phyloP scores from a whole-genome alignment of 2,329 filamentous ascomycete species.

The Cercospora berteroae region DNA sequence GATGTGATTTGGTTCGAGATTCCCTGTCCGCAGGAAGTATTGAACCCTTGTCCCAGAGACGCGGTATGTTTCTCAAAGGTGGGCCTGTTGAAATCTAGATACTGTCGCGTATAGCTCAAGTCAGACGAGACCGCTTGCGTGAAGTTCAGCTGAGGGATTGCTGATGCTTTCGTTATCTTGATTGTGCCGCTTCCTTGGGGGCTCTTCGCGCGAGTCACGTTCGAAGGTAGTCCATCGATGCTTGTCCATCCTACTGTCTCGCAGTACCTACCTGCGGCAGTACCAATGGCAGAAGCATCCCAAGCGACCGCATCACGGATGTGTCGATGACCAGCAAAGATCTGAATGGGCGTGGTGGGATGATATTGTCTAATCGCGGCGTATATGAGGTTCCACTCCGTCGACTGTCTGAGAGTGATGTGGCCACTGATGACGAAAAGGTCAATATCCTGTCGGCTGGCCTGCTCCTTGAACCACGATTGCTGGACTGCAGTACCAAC shows the following conservation, averaged over 20 bases:
- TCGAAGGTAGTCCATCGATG: slow-evolving; percentile 57
- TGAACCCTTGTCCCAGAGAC: slow-evolving; percentile 20
- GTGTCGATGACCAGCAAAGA: slow-evolving; percentile 51
- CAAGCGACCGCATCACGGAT: slow-evolving; percentile 65
- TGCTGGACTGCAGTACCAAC: slow-evolving; percentile 54
- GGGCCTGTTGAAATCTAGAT: slow-evolving; percentile 67
- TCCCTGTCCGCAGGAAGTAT: slow-evolving; percentile 22
- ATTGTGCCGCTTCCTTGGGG: slow-evolving; percentile 40
- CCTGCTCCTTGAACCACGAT: slow-evolving; percentile 59
- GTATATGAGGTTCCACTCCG: slow-evolving; percentile 52
- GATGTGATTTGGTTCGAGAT: slow-evolving; percentile 21
- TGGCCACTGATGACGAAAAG: slow-evolving; percentile 64
- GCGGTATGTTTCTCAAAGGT: slow-evolving; percentile 63
- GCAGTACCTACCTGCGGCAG: slow-evolving; percentile 64
- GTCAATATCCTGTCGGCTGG: slow-evolving; percentile 59
- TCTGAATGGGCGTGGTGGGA: slow-evolving; percentile 60
- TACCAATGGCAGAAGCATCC: slow-evolving; percentile 59
- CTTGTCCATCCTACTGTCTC: slow-evolving; percentile 67
- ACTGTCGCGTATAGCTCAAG: slow-evolving; percentile 55
- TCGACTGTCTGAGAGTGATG: slow-evolving; percentile 53
- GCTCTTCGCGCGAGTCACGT: slow-evolving; percentile 43
- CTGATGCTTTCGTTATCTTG: slow-evolving; percentile 34
- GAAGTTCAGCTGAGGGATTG: slow-evolving; percentile 23
- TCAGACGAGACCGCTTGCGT: slow-evolving; percentile 29
- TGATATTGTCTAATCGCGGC: slow-evolving; percentile 58